Evolutionary conservation across 2,329 filamentous ascomycete genomes (phyloP).

Genomic region (Fusarium falciforme): DNA sequence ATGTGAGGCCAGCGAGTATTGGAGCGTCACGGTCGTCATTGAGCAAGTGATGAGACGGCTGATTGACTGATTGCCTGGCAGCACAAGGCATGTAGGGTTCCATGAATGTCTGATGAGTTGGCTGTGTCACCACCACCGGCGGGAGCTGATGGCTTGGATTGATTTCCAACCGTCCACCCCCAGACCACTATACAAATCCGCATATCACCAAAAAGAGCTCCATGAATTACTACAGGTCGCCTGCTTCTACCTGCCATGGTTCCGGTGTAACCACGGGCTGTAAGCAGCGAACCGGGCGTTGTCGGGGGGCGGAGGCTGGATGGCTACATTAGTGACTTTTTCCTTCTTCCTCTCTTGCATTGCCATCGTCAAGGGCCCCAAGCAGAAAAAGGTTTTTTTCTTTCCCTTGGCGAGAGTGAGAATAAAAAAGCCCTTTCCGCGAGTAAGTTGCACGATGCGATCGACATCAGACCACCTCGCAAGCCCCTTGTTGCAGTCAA

Average conservation of each 20-base stretch:
- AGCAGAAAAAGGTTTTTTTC: not conserved
- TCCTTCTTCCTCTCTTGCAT: not conserved
- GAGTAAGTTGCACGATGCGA: constrained; percentile 39
- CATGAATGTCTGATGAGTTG: constrained; percentile 40
- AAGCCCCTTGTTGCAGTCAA: constrained; percentile 36
- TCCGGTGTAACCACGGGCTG: constrained; percentile 14
- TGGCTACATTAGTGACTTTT: constrained; percentile 21
- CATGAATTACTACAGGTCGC: constrained; percentile 3
- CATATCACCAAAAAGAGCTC: constrained; percentile 17
- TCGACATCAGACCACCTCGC: constrained; percentile 44
- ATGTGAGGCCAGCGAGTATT: constrained; percentile 8
- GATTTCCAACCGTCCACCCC: not conserved
- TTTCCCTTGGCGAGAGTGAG: not conserved
- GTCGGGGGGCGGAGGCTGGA: constrained; percentile 24
- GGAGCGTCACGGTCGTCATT: constrained; percentile 8
- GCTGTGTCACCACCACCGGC: constrained; percentile 37
- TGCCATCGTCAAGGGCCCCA: not conserved
- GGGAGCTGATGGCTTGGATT: constrained; percentile 4
- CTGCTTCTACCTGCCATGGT: not conserved
- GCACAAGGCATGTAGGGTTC: constrained; percentile 22
- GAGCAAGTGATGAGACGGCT: constrained; percentile 6
- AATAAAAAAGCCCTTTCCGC: constrained; percentile 15
- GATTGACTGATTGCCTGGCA: constrained; percentile 6
- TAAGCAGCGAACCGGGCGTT: constrained; percentile 21
- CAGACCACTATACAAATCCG: constrained; percentile 19